Conservation (phyloP, 2,329 filamentous ascomycete genomes). For the Colletotrichum liriopes region DNA sequence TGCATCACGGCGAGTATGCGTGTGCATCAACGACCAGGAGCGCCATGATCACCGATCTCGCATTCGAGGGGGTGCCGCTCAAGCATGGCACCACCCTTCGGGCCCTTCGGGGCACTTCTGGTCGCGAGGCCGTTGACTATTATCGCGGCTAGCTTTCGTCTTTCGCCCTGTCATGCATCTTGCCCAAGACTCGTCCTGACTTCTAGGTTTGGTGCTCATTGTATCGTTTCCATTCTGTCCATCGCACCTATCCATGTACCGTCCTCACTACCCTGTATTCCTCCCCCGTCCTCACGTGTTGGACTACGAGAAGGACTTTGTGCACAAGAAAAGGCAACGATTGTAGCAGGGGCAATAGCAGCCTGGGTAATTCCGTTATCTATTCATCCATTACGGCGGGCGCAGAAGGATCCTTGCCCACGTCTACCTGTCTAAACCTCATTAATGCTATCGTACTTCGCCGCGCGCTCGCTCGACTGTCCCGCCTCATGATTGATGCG, state of each 20-base stretch:
- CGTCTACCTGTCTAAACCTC: too few relatives aligned
- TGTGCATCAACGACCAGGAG: not conserved
- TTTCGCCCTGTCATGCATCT: too few relatives aligned
- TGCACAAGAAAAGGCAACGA: not conserved
- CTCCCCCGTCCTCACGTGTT: too few relatives aligned
- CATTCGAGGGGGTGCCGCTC: slow-evolving; percentile 12
- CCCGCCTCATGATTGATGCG: not conserved
- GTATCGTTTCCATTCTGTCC: too few relatives aligned
- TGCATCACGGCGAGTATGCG: not conserved
- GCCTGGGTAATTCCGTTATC: not conserved
- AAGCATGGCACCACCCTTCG: not conserved
- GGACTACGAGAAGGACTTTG: too few relatives aligned
- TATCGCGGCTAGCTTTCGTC: too few relatives aligned
- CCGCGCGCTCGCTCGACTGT: too few relatives aligned
- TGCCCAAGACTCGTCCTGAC: too few relatives aligned
- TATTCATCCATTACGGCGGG: not conserved
- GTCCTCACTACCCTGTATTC: too few relatives aligned
- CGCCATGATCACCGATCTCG: slow-evolving; percentile 25
- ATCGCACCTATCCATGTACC: not conserved
- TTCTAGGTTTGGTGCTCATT: too few relatives aligned
- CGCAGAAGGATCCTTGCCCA: not conserved
- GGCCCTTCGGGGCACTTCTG: too few relatives aligned
- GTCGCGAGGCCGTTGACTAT: too few relatives aligned
- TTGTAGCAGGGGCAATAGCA: not conserved
- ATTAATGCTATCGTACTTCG: not conserved